Evolutionary conservation across 2,329 filamentous ascomycete genomes (phyloP).

Genomic region (Scytalidium lignicola): DNA sequence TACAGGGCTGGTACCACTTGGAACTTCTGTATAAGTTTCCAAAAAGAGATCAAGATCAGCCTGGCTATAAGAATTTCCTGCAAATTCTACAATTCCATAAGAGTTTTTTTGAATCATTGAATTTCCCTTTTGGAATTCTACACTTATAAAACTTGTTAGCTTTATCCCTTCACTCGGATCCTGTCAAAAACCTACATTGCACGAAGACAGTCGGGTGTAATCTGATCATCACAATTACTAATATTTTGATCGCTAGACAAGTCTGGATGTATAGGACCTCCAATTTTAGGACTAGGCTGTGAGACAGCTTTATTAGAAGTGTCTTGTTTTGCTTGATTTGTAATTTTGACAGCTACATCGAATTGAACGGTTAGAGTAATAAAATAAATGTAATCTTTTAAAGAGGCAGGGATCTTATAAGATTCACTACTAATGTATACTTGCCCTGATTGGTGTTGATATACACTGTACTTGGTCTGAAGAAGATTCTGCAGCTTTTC

Average conservation of each 20-base stretch:
- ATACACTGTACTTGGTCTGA: conserved; percentile 46
- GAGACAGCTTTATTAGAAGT: conserved; percentile 8
- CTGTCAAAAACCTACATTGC: not conserved
- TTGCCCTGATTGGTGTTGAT: conserved; percentile 45
- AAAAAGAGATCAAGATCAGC: conserved; percentile 45
- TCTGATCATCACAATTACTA: conserved; percentile 1
- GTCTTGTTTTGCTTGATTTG: not conserved
- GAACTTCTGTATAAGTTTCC: conserved; percentile 36
- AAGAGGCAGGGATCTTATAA: conserved; percentile 24
- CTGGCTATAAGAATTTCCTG: conserved; percentile 47
- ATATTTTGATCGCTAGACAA: conserved; percentile 5
- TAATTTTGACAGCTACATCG: conserved; percentile 11
- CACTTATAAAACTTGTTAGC: not conserved
- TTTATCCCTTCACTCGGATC: too few relatives aligned
- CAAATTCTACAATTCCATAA: conserved; percentile 51
- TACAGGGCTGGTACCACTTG: conserved; percentile 35
- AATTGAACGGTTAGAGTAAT: conserved; percentile 29
- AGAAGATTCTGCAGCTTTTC: conserved; percentile 46
- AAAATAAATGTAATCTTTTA: conserved; percentile 26
- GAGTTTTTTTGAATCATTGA: conserved; percentile 38
- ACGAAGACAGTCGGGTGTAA: not conserved
- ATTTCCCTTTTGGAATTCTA: conserved; percentile 26
- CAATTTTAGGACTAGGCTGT: conserved; percentile 28
- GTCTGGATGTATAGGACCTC: conserved; percentile 29
- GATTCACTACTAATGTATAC: conserved; percentile 25